These are phyloP conservation scores for Craterostigma plantagineum DNA, from an alignment of 257 asterid species.

Conservation along the genomic window DNA sequence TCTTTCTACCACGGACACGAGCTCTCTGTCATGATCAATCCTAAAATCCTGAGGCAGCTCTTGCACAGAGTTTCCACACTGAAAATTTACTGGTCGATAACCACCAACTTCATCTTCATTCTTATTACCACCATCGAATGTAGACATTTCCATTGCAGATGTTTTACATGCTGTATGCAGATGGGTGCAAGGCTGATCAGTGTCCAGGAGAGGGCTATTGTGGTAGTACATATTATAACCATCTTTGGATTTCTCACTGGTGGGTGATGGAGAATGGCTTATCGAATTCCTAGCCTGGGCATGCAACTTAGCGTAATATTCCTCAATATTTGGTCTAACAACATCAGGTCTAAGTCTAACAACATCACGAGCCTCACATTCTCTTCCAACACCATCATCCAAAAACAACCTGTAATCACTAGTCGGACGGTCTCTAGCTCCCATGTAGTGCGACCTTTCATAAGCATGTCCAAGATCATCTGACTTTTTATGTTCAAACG, in stretches of 20 bases:
- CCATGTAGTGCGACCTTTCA: no score
- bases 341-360: no score
- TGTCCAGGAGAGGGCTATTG: conserved; percentile 11
- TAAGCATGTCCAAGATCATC: no score
- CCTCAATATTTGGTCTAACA: conserved; percentile 6
- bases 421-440: conserved; percentile 1
- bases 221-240: conserved; percentile 14
- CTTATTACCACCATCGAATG: conserved; percentile 13
- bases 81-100: conserved; percentile 10
- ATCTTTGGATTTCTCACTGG: conserved; percentile 18
- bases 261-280: conserved; percentile 12
- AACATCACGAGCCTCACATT: conserved; percentile 8
- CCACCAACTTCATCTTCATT: conserved; percentile 13
- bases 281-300: conserved; percentile 16
- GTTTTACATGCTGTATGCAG: conserved; percentile 13
- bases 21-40: conserved; percentile 9
- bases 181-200: conserved; percentile 14
- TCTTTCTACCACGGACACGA: conserved; percentile 14
- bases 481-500: no score
- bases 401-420: conserved; percentile 11
- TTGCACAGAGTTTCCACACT: conserved; percentile 9
- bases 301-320: conserved; percentile 8
- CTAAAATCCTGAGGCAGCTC: conserved; percentile 11
- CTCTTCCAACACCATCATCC: conserved; percentile 16
- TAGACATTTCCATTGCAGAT: conserved; percentile 14